Evolutionary conservation across 805 yeast species (phyloP), one percentile per base, ranked within the genome.

Genomic region (Yarrowia sp.): DNA sequence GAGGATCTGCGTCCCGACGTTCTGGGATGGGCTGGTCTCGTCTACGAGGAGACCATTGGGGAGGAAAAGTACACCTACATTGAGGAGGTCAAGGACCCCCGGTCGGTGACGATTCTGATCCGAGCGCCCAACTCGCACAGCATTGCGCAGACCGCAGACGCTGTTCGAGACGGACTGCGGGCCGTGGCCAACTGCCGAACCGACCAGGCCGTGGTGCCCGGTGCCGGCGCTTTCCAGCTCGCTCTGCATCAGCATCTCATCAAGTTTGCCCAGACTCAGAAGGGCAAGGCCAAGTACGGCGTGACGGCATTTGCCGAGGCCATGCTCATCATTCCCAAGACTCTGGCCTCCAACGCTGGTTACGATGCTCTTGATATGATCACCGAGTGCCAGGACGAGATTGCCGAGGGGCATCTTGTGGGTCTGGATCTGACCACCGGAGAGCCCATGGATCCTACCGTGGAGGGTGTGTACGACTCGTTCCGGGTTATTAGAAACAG

Each of bases 41-140:
- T 95, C 9, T 90, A 90, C 75, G 98, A 95, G 79, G 90, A 91
- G 74, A 86, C 92, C 35, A 85, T 95, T 68, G 99, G 98, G 61
- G 99, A 95, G 79, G 99, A 96, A 74, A 95, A 95, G 78, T 95
- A 89, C 80, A 95, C 99, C 17, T 95, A 89, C 78, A 90, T 95
- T 62, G 96, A 97, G 65, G 96, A 93, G 36, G 82, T 78, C 70
- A 85, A 83, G 75, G 89, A 91, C 73, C 98, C 98, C 67, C 90
- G 90, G 76, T 85, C 96, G 6, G 95, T 92, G 70, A 90, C 97
- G 10, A 89, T 95, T 66, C 82, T 95, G 67, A 92, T 95, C 74
- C 90, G 91, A 77, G 99, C 98, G 28, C 92, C 97, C 61, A 93
- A 96, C 66, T 85, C 86, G 69, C 95, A 93, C 76, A 85, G 90